Base-by-base conservation (phyloP, 345 rosid species). In the Populus pruinosa region DNA sequence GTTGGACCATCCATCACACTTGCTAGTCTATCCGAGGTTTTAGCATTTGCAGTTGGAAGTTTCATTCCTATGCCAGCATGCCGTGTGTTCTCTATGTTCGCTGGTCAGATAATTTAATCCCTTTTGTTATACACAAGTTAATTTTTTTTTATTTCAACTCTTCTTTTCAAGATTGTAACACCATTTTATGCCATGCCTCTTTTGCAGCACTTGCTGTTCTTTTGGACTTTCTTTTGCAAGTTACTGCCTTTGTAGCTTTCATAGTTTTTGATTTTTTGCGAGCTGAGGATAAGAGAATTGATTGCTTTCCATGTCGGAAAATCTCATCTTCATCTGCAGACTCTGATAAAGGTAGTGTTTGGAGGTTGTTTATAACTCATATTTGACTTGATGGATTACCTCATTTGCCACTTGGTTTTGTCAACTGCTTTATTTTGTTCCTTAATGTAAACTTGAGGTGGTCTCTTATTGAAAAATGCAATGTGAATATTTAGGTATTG, bases 1-100 rank as follows among this genome's bases (percentile, higher is more conserved):
- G 99, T 93, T 85, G 99, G 99, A 68, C 99, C 99, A 80, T 95
- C 98, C 33, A 95, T 95, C 72, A 95, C 99, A 64, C 98, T 95
- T 80, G 99, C 99, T 79, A 95, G 98, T 87, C 84, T 93, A 76
- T 86, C 97, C 16, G 99, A 95, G 83, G 94, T 93, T 81, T 77
- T 92, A 82, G 99, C 97, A 73, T 95, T 95, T 89, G 98, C 99
- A 47, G 98, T 92, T 83, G 99, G 98, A 79, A 92, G 90, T 85
- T 95, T 91, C 78, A 92, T 92, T 35, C 94, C 94, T 44, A 95
- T 95, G 99, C 99, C 99, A 50, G 99, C 99, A 41, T 94, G 97
- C 80, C 92, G 97, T 80, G 93, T 95, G 7, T 95, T 95, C 87
- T 95, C 99, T 80, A 92, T 95, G 98, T 95, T 95, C 84, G 99